These are phyloP conservation scores for Lindgomyces ingoldianus DNA, from an alignment of 495 filamentous ascomycete genomes.

Conservation along the genomic window DNA sequence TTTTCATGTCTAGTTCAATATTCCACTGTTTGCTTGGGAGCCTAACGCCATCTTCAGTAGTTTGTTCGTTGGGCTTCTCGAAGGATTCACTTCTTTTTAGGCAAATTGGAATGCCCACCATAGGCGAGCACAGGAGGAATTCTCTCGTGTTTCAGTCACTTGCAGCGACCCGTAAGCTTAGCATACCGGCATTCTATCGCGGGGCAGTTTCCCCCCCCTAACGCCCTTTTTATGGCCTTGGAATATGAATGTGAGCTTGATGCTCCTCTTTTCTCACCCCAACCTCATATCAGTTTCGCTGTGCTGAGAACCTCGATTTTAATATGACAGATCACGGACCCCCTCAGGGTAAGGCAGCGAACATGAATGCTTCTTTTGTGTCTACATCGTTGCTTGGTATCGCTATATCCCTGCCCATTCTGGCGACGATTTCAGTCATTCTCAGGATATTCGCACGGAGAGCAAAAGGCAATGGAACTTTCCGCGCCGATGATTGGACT, in stretches of 20 bases:
- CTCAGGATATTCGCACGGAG: constrained; percentile 17
- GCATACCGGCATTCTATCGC: background rate
- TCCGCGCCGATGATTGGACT: constrained; percentile 19
- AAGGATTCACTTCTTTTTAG: background rate
- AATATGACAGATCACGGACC: background rate
- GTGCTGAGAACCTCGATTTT: background rate
- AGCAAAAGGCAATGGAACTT: background rate
- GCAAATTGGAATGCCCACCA: background rate
- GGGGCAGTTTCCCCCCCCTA: background rate
- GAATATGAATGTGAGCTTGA: background rate
- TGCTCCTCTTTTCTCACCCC: background rate
- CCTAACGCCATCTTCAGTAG: background rate
- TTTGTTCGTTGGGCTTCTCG: background rate
- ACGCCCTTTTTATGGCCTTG: background rate
- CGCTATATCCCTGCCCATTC: constrained; percentile 18
- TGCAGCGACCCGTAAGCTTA: background rate
- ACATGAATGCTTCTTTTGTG: constrained; percentile 16
- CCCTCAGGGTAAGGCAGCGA: background rate
- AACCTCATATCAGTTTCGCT: background rate
- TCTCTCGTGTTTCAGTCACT: background rate
- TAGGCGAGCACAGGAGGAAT: background rate
- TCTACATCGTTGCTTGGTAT: constrained; percentile 14
- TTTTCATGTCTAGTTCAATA: too few species aligned
- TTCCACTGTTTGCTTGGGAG: background rate
- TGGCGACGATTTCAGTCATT: background rate